phyloP scores from a whole-genome alignment of 306 rosid genomes.

The Acacia acuminata region DNA sequence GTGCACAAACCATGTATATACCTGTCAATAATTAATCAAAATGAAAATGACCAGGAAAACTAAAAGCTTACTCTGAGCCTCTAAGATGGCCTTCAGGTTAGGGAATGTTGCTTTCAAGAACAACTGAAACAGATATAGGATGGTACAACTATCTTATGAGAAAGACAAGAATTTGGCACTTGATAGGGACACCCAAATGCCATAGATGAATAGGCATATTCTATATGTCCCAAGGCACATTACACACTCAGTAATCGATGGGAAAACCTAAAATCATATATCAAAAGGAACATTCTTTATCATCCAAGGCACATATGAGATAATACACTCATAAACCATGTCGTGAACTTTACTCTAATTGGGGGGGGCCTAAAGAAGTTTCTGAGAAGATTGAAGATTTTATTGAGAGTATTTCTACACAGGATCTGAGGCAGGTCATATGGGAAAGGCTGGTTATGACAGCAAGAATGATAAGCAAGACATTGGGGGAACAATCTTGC shows the following conservation, averaged over 20 bases:
- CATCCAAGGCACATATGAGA: background rate
- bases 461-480: constrained; percentile 20
- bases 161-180: constrained; percentile 16
- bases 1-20: constrained; percentile 75
- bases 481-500: constrained; percentile 39
- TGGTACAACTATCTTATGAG: constrained; percentile 15
- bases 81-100: constrained; percentile 46
- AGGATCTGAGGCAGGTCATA: background rate
- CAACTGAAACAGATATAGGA: constrained; percentile 24
- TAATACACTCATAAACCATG: background rate
- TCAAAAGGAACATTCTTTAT: constrained; percentile 9
- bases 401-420: background rate
- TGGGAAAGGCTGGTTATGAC: constrained; percentile 7
- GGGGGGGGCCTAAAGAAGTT: background rate
- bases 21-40: constrained; percentile 85
- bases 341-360: constrained; percentile 1
- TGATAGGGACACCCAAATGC: constrained; percentile 10
- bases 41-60: constrained; percentile 72
- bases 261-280: constrained; percentile 8
- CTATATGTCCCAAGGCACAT: constrained; percentile 11
- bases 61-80: constrained; percentile 54
- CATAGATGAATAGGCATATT: background rate
- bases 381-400: constrained; percentile 9
- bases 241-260: background rate
- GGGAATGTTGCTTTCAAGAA: constrained; percentile 39